Conservation (phyloP, 768 basidiomycete genomes). For the Trametes cubensis region DNA sequence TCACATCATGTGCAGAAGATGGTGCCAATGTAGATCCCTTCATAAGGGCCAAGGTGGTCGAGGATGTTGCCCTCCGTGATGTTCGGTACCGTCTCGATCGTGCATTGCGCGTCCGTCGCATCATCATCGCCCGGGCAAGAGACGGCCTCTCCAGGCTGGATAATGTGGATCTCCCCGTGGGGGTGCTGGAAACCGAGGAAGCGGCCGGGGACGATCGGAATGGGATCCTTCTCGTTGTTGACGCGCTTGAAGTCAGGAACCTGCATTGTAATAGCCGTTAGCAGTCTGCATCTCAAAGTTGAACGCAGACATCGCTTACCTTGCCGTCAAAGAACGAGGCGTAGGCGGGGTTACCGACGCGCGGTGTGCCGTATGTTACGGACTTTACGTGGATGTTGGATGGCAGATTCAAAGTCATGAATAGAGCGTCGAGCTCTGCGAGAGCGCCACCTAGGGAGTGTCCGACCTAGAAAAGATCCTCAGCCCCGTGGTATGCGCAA, state of each 20-base stretch:
- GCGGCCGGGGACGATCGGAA: constrained; percentile 61
- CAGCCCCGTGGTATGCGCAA: too few relatives aligned
- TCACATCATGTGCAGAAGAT: constrained; percentile 35
- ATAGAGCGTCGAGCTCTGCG: constrained; percentile 36
- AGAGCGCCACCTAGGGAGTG: constrained; percentile 38
- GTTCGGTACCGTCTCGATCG: constrained; percentile 55
- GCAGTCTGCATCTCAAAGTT: constrained; percentile 9
- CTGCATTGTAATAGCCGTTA: constrained; percentile 29
- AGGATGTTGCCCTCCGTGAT: constrained; percentile 51
- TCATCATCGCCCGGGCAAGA: constrained; percentile 58
- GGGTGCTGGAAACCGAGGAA: constrained; percentile 54
- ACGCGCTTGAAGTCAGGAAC: constrained; percentile 34
- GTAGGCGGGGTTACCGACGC: constrained; percentile 52
- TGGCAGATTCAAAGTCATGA: constrained; percentile 35
- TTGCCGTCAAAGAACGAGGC: constrained; percentile 45
- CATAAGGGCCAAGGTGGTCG: constrained; percentile 60
- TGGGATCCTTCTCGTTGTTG: constrained; percentile 43
- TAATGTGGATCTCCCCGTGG: constrained; percentile 56
- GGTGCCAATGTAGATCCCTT: constrained; percentile 60
- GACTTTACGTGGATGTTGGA: constrained; percentile 40
- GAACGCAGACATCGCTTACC: constrained; percentile 28
- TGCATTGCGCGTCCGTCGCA: constrained; percentile 54
- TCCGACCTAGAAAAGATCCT: constrained; percentile 28
- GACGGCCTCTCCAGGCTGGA: constrained; percentile 39
- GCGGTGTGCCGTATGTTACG: constrained; percentile 53